Evolutionary conservation across 106 monocot species (phyloP).

Genomic region (Xerophyta viscosa): DNA sequence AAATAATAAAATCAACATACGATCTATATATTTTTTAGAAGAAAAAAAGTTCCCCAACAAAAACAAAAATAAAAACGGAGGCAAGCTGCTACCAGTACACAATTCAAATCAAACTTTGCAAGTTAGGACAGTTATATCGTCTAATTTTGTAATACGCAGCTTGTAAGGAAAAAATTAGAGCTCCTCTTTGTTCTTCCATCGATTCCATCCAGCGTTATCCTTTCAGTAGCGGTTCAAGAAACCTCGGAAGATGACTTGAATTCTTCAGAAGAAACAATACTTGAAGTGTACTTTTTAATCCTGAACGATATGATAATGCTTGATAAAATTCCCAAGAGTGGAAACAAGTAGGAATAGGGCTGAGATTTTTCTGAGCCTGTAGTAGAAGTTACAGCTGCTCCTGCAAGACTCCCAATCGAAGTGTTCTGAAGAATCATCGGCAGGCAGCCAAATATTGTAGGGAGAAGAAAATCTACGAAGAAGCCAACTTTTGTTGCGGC

Average conservation of each 20-base stretch:
- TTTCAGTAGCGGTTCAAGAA: too few relatives aligned
- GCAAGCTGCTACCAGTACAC: too few relatives aligned
- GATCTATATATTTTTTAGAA: too few relatives aligned
- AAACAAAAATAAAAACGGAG: too few relatives aligned
- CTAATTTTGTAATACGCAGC: too few relatives aligned
- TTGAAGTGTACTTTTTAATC: constrained; percentile 79
- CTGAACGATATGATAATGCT: constrained; percentile 81
- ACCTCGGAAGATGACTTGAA: constrained; percentile 9
- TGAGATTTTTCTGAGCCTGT: constrained; percentile 43
- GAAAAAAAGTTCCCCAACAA: too few relatives aligned
- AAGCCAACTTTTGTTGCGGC: constrained; percentile 82
- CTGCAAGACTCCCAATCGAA: constrained; percentile 87
- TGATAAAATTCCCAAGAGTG: constrained; percentile 63
- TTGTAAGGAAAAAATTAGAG: too few relatives aligned
- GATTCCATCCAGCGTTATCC: too few relatives aligned
- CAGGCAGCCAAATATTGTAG: constrained; percentile 70
- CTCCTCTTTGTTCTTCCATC: too few relatives aligned
- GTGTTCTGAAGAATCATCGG: constrained; percentile 98
- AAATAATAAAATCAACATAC: too few relatives aligned
- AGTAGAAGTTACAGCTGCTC: constrained; percentile 63
- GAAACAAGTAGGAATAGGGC: constrained; percentile 60
- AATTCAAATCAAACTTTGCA: too few relatives aligned
- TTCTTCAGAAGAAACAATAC: constrained; percentile 36
- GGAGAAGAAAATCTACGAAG: constrained; percentile 84
- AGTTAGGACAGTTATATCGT: too few relatives aligned